Conservation (phyloP, 805 yeast species). For the Candida pseudoglaebosa region DNA sequence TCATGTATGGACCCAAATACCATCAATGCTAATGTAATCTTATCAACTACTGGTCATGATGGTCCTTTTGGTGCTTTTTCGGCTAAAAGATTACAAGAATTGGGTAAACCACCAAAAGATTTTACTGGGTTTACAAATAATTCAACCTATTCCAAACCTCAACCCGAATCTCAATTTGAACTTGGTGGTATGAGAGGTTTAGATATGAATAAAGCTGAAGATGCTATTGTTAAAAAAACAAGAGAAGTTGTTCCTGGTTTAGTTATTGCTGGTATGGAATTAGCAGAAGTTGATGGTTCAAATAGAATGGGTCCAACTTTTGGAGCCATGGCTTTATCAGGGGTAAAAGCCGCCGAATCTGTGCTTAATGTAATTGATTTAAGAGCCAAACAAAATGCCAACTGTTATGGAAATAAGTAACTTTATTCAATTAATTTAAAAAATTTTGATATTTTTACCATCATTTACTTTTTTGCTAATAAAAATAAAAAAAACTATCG, state of each 20-base stretch:
- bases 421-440: no score
- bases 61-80: slow-evolving; percentile 82
- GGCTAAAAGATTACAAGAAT: slow-evolving; percentile 54
- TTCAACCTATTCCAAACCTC: slow-evolving; percentile 5
- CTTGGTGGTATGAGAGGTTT: slow-evolving; percentile 73
- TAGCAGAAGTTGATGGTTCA: slow-evolving; percentile 71
- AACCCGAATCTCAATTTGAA: slow-evolving; percentile 14
- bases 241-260: slow-evolving; percentile 64
- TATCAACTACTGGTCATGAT: slow-evolving; percentile 77
- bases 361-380: slow-evolving; percentile 34
- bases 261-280: slow-evolving; percentile 74
- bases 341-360: slow-evolving; percentile 72
- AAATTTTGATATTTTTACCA: no score
- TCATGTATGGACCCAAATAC: slow-evolving; percentile 83
- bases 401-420: slow-evolving; percentile 6
- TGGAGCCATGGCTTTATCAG: slow-evolving; percentile 77
- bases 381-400: slow-evolving; percentile 32
- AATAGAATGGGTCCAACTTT: slow-evolving; percentile 85
- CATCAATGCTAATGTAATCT: slow-evolving; percentile 58
- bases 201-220: slow-evolving; percentile 77
- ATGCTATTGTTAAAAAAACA: slow-evolving; percentile 66
- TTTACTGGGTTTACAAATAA: slow-evolving; percentile 26
- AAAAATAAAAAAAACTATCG: no score
- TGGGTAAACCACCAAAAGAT: slow-evolving; percentile 38
- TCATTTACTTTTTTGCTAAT: no score